Percentiles rank a stretch among this genome's conserved stretches.
These are phyloP conservation scores for Yamadazyma triangularis DNA, from an alignment of 1,139 yeast genomes.

Conservation along the genomic window DNA sequence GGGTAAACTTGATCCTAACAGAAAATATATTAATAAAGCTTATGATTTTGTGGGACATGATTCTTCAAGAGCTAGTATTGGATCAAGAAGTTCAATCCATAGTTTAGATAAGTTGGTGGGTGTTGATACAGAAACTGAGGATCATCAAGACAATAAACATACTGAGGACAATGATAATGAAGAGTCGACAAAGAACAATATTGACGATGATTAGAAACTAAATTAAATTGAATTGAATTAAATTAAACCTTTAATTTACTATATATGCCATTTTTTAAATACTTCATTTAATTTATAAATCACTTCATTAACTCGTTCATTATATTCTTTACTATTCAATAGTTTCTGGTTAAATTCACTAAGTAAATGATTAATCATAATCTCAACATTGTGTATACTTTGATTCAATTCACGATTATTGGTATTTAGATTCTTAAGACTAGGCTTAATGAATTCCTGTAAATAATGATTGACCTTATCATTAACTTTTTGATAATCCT, in stretches of 20 bases:
- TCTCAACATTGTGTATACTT: slow-evolving; percentile 10
- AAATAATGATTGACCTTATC: slow-evolving; percentile 12
- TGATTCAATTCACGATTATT: slow-evolving; percentile 12
- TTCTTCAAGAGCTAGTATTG: slow-evolving; percentile 3
- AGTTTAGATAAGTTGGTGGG: not conserved
- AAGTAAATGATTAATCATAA: too few species aligned
- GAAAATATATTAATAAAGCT: slow-evolving; percentile 34
- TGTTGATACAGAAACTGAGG: not conserved
- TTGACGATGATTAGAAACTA: too few species aligned
- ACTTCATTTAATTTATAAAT: slow-evolving; percentile 17
- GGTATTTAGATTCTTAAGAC: slow-evolving; percentile 12
- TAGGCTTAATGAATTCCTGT: slow-evolving; percentile 11
- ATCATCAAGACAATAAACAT: too few species aligned
- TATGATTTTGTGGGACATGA: slow-evolving; percentile 32
- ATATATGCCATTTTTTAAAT: not conserved
- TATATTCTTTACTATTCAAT: not conserved
- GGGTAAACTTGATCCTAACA: slow-evolving; percentile 43
- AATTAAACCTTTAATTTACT: too few species aligned
- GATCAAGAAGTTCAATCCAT: slow-evolving; percentile 2
- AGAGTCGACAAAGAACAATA: too few species aligned
- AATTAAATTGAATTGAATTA: too few species aligned
- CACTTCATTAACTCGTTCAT: slow-evolving; percentile 15
- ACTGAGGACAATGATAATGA: too few species aligned
- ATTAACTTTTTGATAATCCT: slow-evolving; percentile 10
- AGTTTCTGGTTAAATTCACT: slow-evolving; percentile 6